These are phyloP conservation scores for Nidula niveotomentosa DNA, from an alignment of 1,284 basidiomycete genomes.

Conservation along the genomic window DNA sequence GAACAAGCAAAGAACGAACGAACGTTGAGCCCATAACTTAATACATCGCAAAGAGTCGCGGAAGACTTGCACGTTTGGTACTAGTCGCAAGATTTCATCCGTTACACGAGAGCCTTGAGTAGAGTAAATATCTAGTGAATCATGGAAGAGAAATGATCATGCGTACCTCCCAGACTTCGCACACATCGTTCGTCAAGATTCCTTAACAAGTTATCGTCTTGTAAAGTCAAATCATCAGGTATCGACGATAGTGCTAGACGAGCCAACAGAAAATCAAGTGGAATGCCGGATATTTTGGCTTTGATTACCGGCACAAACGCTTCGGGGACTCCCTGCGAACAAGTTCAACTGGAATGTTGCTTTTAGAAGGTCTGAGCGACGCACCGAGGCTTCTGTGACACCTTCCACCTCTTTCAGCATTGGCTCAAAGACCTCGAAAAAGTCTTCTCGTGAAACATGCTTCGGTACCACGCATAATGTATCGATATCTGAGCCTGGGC, in stretches of 20 bases:
- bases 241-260: constrained; percentile 81
- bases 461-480: constrained; percentile 98
- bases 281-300: constrained; percentile 89
- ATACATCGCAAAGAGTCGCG: constrained; percentile 94
- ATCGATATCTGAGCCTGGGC: constrained; percentile 96
- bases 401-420: constrained; percentile 90
- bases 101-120: constrained; percentile 88
- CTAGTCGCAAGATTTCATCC: constrained; percentile 94
- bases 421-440: constrained; percentile 89
- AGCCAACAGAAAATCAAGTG: constrained; percentile 95
- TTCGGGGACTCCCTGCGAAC: constrained; percentile 83
- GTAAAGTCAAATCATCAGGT: constrained; percentile 88
- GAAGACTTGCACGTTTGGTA: constrained; percentile 95
- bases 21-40: constrained; percentile 97
- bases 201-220: constrained; percentile 89
- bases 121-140: constrained; percentile 4
- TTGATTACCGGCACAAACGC: constrained; percentile 97
- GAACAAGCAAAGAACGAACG: constrained; percentile 8
- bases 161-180: constrained; percentile 87
- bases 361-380: constrained; percentile 27
- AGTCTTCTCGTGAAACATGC: constrained; percentile 94
- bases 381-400: constrained; percentile 86
- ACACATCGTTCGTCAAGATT: constrained; percentile 96
- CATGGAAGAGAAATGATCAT: not conserved
- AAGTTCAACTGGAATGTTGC: constrained; percentile 4